A percentile compares a stretch with the other conserved stretches of the same genome.
Evolutionary conservation across 1,284 basidiomycete genomes (phyloP).

Genomic region (Athelia sp.): DNA sequence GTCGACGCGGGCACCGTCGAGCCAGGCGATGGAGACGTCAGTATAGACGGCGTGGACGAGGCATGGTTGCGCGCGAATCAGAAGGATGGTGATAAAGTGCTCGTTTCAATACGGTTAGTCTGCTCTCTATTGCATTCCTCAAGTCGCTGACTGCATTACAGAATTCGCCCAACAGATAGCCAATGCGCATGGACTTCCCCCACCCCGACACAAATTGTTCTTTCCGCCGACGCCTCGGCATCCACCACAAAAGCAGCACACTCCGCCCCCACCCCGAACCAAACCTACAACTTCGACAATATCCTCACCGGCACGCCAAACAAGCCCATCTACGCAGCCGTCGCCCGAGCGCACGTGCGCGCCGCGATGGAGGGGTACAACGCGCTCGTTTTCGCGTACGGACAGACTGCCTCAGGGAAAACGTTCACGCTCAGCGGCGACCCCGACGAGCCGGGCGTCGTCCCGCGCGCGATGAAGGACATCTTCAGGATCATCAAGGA

Average conservation of each 20-base stretch:
- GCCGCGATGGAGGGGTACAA: slow-evolving; percentile 99
- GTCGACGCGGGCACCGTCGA: slow-evolving; percentile 72
- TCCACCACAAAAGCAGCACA: slow-evolving; percentile 39
- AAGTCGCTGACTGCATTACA: slow-evolving; percentile 21
- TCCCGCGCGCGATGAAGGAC: slow-evolving; percentile 87
- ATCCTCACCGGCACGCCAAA: slow-evolving; percentile 83
- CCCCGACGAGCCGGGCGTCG: slow-evolving; percentile 86
- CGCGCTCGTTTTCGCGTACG: slow-evolving; percentile 91
- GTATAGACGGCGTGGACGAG: slow-evolving; percentile 46
- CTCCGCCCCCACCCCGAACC: too few relatives aligned
- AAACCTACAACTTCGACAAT: slow-evolving; percentile 69
- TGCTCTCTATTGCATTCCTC: not conserved
- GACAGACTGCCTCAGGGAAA: slow-evolving; percentile 88
- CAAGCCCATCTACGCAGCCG: slow-evolving; percentile 78
- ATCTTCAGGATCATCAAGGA: slow-evolving; percentile 73
- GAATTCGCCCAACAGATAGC: slow-evolving; percentile 62
- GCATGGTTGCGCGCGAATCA: slow-evolving; percentile 37
- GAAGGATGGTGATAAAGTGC: slow-evolving; percentile 61
- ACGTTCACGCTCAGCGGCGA: slow-evolving; percentile 85
- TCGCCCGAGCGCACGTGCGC: slow-evolving; percentile 82
- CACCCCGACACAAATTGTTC: slow-evolving; percentile 41
- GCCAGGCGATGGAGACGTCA: slow-evolving; percentile 55
- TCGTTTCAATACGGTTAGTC: slow-evolving; percentile 78
- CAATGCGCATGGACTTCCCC: slow-evolving; percentile 53
- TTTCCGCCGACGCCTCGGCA: slow-evolving; percentile 35